Conservation (phyloP, 2,329 filamentous ascomycete genomes). For the Pleomassaria siparia region DNA sequence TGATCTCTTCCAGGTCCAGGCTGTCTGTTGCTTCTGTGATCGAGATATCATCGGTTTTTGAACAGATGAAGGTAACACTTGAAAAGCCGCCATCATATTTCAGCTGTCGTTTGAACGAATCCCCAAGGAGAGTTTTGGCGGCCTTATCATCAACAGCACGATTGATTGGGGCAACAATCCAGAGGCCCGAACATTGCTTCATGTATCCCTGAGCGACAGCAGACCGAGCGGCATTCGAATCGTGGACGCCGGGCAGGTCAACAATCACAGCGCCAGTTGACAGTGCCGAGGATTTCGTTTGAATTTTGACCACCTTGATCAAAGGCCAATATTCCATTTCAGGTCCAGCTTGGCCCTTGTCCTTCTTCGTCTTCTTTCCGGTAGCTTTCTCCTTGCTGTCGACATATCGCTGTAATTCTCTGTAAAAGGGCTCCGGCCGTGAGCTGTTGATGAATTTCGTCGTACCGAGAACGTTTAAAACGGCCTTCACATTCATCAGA, state of each 20-base stretch:
- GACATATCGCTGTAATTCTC: constrained; percentile 52
- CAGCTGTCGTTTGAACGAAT: constrained; percentile 60
- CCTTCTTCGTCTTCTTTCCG: constrained; percentile 28
- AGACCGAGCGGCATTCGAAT: constrained; percentile 61
- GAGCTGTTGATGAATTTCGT: constrained; percentile 45
- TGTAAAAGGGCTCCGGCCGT: constrained; percentile 47
- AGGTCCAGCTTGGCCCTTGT: constrained; percentile 33
- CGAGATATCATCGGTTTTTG: constrained; percentile 64
- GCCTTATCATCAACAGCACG: constrained; percentile 63
- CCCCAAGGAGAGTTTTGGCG: constrained; percentile 58
- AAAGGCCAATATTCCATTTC: constrained; percentile 53
- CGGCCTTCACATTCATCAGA: constrained; percentile 46
- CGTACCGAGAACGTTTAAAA: constrained; percentile 51
- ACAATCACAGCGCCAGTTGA: constrained; percentile 59
- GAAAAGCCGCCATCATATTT: constrained; percentile 60
- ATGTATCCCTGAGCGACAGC: constrained; percentile 62
- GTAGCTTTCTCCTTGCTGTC: constrained; percentile 57
- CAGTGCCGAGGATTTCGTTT: constrained; percentile 53
- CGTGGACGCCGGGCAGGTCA: constrained; percentile 61
- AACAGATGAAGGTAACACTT: constrained; percentile 62
- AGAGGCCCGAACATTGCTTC: constrained; percentile 61
- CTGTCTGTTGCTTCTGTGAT: constrained; percentile 48
- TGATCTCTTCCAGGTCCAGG: constrained; percentile 39
- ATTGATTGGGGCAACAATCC: constrained; percentile 65
- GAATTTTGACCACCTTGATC: constrained; percentile 57